phyloP scores from a whole-genome alignment of 768 basidiomycete species.

The Cytidiella melzeri region DNA sequence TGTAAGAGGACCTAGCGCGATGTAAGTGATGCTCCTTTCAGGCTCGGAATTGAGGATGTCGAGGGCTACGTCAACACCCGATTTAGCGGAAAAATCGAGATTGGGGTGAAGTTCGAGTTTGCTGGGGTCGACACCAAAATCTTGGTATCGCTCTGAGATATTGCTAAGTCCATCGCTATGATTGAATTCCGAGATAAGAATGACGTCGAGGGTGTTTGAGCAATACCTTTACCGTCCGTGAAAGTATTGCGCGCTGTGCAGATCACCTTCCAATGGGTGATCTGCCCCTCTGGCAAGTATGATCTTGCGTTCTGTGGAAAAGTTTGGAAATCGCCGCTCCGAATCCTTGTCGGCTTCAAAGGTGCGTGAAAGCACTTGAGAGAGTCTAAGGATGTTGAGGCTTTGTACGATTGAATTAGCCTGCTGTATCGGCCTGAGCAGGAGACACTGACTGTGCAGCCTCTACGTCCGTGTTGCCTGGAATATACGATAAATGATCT shows the following conservation, averaged over 20 bases:
- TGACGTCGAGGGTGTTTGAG: not conserved
- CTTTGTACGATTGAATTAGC: slow-evolving; percentile 29
- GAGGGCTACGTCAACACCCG: slow-evolving; percentile 49
- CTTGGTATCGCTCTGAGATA: slow-evolving; percentile 60
- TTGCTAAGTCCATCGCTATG: slow-evolving; percentile 63
- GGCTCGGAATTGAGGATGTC: slow-evolving; percentile 48
- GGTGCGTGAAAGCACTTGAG: slow-evolving; percentile 58
- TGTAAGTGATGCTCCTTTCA: slow-evolving; percentile 55
- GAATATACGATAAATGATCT: not conserved
- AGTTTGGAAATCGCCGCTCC: slow-evolving; percentile 54
- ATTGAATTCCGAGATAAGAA: not conserved
- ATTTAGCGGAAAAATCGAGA: slow-evolving; percentile 38
- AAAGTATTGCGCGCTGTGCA: slow-evolving; percentile 78
- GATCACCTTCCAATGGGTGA: slow-evolving; percentile 63
- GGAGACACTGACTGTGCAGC: slow-evolving; percentile 50
- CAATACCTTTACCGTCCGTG: slow-evolving; percentile 55
- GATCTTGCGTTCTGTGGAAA: slow-evolving; percentile 43
- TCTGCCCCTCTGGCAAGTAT: slow-evolving; percentile 59
- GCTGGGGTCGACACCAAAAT: slow-evolving; percentile 36
- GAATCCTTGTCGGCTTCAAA: slow-evolving; percentile 50
- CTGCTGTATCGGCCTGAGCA: too few relatives aligned
- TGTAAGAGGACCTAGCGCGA: slow-evolving; percentile 73
- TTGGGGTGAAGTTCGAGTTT: slow-evolving; percentile 29
- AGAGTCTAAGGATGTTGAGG: slow-evolving; percentile 69
- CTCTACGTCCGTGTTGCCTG: slow-evolving; percentile 68